A percentile compares a stretch with the other conserved stretches of the same genome.
phyloP scores from a whole-genome alignment of 306 rosid genomes.

The Quercus cerris region DNA sequence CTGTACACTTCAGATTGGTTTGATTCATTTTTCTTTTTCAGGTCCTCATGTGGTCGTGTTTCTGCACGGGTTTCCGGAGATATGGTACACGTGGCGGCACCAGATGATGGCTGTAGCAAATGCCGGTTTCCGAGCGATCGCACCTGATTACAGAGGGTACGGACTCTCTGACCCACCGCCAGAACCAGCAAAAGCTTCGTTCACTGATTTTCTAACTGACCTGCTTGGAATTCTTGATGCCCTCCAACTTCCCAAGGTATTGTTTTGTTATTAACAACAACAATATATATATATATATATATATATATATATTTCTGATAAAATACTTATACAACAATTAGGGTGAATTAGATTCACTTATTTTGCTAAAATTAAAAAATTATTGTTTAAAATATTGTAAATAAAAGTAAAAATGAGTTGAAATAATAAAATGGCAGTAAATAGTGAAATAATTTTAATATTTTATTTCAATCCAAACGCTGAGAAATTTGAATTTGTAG shows the following conservation, averaged over 20 bases:
- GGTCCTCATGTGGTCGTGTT: constrained; percentile 65
- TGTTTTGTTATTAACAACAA: too few species aligned
- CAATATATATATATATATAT: too few species aligned
- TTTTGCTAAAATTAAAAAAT: rapidly evolving
- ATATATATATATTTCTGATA: too few species aligned
- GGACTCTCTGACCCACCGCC: constrained; percentile 70
- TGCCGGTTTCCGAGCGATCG: constrained; percentile 70
- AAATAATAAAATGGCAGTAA: rapidly evolving
- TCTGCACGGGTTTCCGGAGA: constrained; percentile 83
- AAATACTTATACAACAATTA: too few species aligned
- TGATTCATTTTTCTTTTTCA: constrained; percentile 13
- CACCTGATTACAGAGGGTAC: constrained; percentile 65
- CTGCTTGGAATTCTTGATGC: constrained; percentile 53
- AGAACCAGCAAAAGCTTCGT: constrained; percentile 36
- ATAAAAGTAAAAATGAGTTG: rapidly evolving
- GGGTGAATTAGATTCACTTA: too few species aligned
- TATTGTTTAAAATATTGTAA: rapidly evolving
- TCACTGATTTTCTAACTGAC: constrained; percentile 35
- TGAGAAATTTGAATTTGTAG: too few species aligned
- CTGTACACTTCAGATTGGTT: neutral
- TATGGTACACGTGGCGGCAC: constrained; percentile 94
- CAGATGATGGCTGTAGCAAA: constrained; percentile 67
- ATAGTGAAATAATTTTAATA: too few species aligned
- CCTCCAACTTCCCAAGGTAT: constrained; percentile 53
- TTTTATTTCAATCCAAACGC: too few species aligned